Percentiles rank a stretch among this genome's conserved stretches.
Evolutionary conservation across 1,139 yeast genomes (phyloP).

Genomic region (Pneumocystis oryctolagi): DNA sequence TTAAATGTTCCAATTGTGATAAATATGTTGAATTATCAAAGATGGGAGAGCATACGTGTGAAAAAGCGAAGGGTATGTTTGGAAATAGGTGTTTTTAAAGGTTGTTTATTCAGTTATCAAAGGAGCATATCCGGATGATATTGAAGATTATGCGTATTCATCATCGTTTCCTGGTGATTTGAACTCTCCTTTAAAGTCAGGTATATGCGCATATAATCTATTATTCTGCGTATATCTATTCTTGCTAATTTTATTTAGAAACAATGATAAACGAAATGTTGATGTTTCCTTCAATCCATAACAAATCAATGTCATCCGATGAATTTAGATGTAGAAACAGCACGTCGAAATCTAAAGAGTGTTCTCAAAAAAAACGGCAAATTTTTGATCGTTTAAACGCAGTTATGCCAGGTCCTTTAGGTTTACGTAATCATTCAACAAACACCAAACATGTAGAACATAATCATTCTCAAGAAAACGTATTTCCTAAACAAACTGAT

Average conservation of each 20-base stretch:
- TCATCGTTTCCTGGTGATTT: background rate
- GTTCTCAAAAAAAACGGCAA: background rate
- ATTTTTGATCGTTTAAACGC: background rate
- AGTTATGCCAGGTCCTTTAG: background rate
- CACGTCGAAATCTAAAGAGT: background rate
- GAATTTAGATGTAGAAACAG: background rate
- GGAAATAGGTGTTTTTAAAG: background rate
- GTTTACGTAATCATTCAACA: background rate
- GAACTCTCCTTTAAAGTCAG: background rate
- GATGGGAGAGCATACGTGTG: constrained; percentile 1
- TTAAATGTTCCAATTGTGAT: background rate
- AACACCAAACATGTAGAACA: background rate
- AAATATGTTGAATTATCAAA: background rate
- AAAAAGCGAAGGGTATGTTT: background rate
- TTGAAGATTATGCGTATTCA: background rate
- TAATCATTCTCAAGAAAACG: background rate
- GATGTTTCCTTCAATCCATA: background rate
- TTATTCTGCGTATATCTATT: background rate
- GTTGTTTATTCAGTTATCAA: background rate
- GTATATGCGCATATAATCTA: too few relatives aligned
- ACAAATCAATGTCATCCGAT: background rate
- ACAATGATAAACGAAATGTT: background rate
- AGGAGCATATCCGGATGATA: background rate
- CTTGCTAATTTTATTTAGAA: background rate
- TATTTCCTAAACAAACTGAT: background rate